Evolutionary conservation across 148 eudicot genomes (phyloP).

Genomic region (Drosera capensis): DNA sequence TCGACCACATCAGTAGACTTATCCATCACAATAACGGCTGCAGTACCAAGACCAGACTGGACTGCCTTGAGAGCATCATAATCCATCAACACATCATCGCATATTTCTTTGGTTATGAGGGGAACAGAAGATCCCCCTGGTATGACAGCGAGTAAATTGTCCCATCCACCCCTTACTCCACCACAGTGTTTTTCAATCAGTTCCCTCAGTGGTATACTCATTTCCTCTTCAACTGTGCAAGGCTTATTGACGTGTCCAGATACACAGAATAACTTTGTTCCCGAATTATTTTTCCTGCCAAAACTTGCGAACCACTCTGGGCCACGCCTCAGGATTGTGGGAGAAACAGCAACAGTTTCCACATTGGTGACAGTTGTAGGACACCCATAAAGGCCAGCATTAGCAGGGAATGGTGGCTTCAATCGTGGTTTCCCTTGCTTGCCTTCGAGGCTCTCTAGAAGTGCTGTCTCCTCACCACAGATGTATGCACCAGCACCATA

Average conservation of each 20-base stretch:
- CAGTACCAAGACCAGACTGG: conserved; percentile 74
- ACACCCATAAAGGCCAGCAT: conserved; percentile 81
- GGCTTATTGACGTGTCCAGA: conserved; percentile 97
- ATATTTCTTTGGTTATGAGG: conserved; percentile 55
- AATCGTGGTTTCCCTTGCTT: conserved; percentile 94
- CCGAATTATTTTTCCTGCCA: conserved; percentile 81
- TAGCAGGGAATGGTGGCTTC: conserved; percentile 98
- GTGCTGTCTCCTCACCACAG: conserved; percentile 97
- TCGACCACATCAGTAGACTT: conserved; percentile 89
- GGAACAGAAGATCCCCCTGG: conserved; percentile 98
- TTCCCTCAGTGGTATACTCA: conserved; percentile 86
- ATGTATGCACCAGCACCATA: conserved; percentile 96
- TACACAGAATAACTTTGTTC: conserved; percentile 70
- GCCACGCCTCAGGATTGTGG: conserved; percentile 79
- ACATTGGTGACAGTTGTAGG: conserved; percentile 95
- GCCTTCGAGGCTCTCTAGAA: conserved; percentile 89
- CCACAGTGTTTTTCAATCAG: conserved; percentile 91
- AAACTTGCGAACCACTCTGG: conserved; percentile 93
- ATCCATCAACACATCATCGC: conserved; percentile 93
- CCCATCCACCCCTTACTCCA: conserved; percentile 96
- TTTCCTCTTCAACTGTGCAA: conserved; percentile 95
- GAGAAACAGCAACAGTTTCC: conserved; percentile 94
- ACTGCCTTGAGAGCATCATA: conserved; percentile 93
- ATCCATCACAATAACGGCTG: conserved; percentile 94
- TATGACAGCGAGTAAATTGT: conserved; percentile 80